phyloP scores from a whole-genome alignment of 768 basidiomycete species.

The Tulasnella sp. region DNA sequence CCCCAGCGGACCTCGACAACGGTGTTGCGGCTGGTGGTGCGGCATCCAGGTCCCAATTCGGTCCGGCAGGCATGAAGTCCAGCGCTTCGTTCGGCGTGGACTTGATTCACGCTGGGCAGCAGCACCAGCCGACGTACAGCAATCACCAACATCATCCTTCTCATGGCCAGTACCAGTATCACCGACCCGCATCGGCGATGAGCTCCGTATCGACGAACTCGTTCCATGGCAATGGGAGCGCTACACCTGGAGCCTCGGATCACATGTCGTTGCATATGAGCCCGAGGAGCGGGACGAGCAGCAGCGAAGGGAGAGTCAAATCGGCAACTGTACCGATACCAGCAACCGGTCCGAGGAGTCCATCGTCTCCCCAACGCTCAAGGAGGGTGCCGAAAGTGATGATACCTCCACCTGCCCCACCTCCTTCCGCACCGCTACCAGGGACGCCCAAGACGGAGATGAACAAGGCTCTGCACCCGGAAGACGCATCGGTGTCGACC shows the following conservation, averaged over 20 bases:
- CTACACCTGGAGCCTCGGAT: constrained; percentile 1
- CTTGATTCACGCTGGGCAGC: background rate
- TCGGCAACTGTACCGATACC: background rate
- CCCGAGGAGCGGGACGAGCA: background rate
- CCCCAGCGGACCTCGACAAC: background rate
- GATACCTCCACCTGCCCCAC: constrained; percentile 22
- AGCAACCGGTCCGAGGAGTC: background rate
- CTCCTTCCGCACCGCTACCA: constrained; percentile 24
- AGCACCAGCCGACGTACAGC: background rate
- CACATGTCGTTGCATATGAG: constrained; percentile 15
- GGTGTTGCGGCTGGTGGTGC: background rate
- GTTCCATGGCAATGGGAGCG: background rate
- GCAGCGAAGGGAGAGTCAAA: background rate
- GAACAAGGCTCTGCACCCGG: constrained; percentile 5
- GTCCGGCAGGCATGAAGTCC: constrained; percentile 5
- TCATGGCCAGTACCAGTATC: background rate
- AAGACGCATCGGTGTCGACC: constrained; percentile 21
- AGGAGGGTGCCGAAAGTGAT: constrained; percentile 31
- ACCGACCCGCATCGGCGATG: constrained; percentile 10
- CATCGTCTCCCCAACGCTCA: constrained; percentile 27
- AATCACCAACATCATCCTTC: background rate
- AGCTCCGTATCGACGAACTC: constrained; percentile 22
- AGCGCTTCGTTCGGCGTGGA: constrained; percentile 3
- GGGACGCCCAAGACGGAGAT: constrained; percentile 3
- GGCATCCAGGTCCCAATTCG: background rate